These are phyloP conservation scores for Nicotiana attenuata DNA, from an alignment of 257 asterid genomes.

Conservation along the genomic window DNA sequence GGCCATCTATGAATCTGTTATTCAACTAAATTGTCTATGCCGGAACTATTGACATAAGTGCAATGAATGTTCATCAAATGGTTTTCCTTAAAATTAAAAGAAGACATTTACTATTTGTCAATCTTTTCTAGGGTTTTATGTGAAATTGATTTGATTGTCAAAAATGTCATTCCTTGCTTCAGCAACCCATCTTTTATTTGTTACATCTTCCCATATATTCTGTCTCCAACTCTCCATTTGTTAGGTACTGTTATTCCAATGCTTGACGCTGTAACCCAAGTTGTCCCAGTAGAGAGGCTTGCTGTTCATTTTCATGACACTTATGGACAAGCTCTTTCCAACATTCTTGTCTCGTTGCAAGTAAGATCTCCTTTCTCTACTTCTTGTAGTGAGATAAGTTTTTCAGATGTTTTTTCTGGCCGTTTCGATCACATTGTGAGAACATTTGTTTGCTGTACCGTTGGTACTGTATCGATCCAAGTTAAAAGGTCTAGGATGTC, in stretches of 20 bases:
- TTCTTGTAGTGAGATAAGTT: not conserved
- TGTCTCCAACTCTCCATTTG: not conserved
- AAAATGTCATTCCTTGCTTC: not conserved
- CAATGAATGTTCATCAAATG: not conserved
- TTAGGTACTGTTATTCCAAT: conserved; percentile 80
- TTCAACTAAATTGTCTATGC: not conserved
- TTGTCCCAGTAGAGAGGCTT: conserved; percentile 79
- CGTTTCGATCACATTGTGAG: not conserved
- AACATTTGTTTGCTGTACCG: not conserved
- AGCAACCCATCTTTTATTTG: not conserved
- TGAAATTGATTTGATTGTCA: not conserved
- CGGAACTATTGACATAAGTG: not conserved
- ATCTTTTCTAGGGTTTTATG: not conserved
- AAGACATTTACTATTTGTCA: not conserved
- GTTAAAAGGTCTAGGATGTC: not conserved
- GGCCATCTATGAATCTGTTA: not conserved
- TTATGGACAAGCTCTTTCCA: conserved; percentile 93
- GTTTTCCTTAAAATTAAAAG: not conserved
- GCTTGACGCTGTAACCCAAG: conserved; percentile 82
- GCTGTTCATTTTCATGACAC: conserved; percentile 98
- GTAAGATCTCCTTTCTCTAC: conserved; percentile 31
- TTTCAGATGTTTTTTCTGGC: not conserved
- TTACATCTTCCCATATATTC: not conserved
- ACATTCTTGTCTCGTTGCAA: conserved; percentile 82
- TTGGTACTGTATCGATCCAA: not conserved